Conservation (phyloP, 345 rosid genomes). For the Citrus cavaleriei region DNA sequence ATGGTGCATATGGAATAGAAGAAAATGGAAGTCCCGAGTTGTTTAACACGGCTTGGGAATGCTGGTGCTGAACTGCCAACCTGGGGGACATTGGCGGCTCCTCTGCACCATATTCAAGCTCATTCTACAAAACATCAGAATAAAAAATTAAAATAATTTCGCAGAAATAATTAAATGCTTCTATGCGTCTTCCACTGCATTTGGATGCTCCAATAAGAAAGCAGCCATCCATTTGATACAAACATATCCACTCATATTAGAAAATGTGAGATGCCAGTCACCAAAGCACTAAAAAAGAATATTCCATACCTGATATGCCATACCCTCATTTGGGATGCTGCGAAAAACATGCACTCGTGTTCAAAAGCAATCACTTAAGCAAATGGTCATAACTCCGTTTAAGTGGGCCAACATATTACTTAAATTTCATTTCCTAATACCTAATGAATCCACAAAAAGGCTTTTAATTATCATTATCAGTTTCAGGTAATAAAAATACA, state of each 20-base stretch:
- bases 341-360: neutral
- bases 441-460: neutral
- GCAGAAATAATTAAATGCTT: neutral
- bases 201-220: neutral
- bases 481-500: neutral
- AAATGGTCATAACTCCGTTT: neutral
- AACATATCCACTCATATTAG: neutral
- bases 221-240: neutral
- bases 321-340: neutral
- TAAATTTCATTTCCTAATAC: neutral
- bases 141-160: neutral
- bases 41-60: conserved; percentile 25
- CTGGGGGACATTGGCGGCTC: conserved; percentile 52
- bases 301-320: neutral
- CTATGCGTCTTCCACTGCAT: neutral
- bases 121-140: conserved; percentile 50
- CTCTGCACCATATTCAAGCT: conserved; percentile 60
- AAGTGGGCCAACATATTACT: neutral
- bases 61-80: conserved; percentile 42
- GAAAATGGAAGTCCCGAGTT: conserved; percentile 27
- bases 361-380: neutral
- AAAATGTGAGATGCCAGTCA: neutral
- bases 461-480: neutral
- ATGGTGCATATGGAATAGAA: conserved; percentile 30
- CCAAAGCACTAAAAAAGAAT: neutral